Base-by-base conservation (phyloP, 768 basidiomycete species). In the Tulasnella sp. region DNA sequence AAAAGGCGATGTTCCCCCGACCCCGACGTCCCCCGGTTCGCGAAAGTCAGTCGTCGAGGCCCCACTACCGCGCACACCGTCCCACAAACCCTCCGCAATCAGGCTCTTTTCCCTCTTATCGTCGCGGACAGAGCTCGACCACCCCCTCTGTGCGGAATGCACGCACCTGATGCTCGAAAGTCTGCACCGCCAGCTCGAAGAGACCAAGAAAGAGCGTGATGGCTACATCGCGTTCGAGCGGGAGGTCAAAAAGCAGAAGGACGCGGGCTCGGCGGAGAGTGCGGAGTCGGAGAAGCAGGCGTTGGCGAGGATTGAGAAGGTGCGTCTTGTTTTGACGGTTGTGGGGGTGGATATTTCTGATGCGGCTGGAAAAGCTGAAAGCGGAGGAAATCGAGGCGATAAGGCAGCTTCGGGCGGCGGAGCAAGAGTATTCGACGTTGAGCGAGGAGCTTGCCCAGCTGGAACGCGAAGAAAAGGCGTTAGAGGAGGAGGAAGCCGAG, bases 121-220 rank as follows among this genome's bases (percentile, higher is more conserved):
- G 11, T 78, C 82, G 56, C 75, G 82, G 40, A 82, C 84, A 51
- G 84, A 85, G 31, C 79, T 93, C 41, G 89, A 92, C 67, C 92
- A 97, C 67, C 96, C 96, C 4, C 75, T 99, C 6, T 99, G 96
- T 68, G 81, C 85, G 0, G 94, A 98, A 65, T 99, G 96, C 69
- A 89, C 92, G 2, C 83, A 86, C 64, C 77, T 84, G 46, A 70
- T 98, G 32, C 77, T 93, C 29, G 74, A 74, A 1, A 80, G 79
- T 23, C 77, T 98, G 31, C 81, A 85, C 63, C 77, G 77, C 43
- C 83, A 90, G 65, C 74, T 94, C 14, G 90, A 94, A 57, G 91
- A 96, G 71, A 84, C 85, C 2, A 88, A 83, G 71, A 86, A 83
- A 66, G 91, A 96, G 66, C 74, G 91, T 58, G 92, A 96, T 63